Conservation (phyloP, 495 filamentous ascomycete species). For the Podospora australis region DNA sequence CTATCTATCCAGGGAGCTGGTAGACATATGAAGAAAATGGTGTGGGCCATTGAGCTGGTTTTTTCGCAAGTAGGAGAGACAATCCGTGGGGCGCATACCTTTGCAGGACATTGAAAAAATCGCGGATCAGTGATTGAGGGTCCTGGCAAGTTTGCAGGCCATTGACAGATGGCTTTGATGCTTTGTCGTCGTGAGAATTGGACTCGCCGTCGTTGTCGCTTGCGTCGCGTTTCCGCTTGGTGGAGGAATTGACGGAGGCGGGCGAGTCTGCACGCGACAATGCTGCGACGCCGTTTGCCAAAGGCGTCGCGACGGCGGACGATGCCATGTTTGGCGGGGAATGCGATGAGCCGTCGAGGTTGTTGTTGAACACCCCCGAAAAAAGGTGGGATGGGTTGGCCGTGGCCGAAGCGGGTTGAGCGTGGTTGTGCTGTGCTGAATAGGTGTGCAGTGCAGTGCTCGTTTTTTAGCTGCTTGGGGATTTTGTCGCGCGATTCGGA, state of each 20-base stretch:
- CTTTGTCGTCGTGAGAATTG: conserved; percentile 17
- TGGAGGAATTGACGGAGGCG: conserved; percentile 33
- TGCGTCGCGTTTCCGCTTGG: conserved; percentile 53
- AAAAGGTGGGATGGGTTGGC: conserved; percentile 14
- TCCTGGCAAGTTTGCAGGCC: conserved; percentile 16
- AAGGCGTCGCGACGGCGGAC: conserved; percentile 32
- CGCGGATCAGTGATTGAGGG: conserved; percentile 26
- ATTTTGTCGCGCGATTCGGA: conserved; percentile 39
- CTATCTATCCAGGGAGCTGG: not conserved
- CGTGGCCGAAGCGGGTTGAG: conserved; percentile 13
- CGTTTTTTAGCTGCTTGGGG: conserved; percentile 23
- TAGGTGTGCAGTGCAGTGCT: too few species aligned
- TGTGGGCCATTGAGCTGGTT: conserved; percentile 1
- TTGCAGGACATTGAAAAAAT: conserved; percentile 38
- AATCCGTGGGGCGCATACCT: conserved; percentile 37
- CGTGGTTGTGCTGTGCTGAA: conserved; percentile 12
- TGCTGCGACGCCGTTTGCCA: conserved; percentile 35
- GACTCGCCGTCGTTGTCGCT: conserved; percentile 31
- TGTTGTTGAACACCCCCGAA: conserved; percentile 1
- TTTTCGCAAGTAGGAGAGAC: too few species aligned
- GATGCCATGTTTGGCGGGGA: conserved; percentile 34
- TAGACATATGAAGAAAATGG: conserved; percentile 7
- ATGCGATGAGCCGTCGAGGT: conserved; percentile 10
- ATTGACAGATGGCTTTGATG: conserved; percentile 24
- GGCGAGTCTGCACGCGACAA: conserved; percentile 35